phyloP scores from a whole-genome alignment of 176 grass and related monocot genomes.

The Luzula sylvatica region DNA sequence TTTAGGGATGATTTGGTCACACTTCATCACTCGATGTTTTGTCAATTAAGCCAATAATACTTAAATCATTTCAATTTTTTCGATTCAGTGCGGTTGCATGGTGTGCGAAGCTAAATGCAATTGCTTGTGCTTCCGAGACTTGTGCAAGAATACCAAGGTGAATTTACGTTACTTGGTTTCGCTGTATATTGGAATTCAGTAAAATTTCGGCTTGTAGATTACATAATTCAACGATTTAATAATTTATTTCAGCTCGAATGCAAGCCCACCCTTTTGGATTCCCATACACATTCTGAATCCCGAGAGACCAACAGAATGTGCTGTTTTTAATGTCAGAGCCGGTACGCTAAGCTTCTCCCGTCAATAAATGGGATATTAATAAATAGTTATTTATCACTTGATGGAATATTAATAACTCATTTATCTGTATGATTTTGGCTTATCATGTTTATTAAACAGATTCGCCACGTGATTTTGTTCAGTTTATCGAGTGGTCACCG shows the following conservation, averaged over 20 bases:
- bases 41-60: not conserved
- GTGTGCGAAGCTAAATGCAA: slow-evolving; percentile 81
- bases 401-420: not conserved
- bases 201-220: not conserved
- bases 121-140: slow-evolving; percentile 89
- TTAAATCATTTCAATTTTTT: slow-evolving; percentile 7
- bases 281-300: slow-evolving; percentile 96
- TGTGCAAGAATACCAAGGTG: slow-evolving; percentile 84
- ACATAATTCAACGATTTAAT: slow-evolving; percentile 8
- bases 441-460: slow-evolving; percentile 49
- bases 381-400: too few species aligned
- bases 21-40: not conserved
- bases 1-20: not conserved
- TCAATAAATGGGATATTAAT: not conserved
- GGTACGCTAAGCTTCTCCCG: slow-evolving; percentile 41
- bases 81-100: slow-evolving; percentile 67
- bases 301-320: slow-evolving; percentile 96
- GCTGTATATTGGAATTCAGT: not conserved
- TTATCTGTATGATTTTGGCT: not conserved
- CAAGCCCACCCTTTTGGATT: slow-evolving; percentile 96
- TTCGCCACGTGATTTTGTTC: slow-evolving; percentile 97
- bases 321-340: slow-evolving; percentile 89
- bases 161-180: not conserved
- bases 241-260: slow-evolving; percentile 61
- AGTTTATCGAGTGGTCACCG: slow-evolving; percentile 99